Base-by-base conservation (phyloP, 345 rosid species). In the Hevea brasiliensis region DNA sequence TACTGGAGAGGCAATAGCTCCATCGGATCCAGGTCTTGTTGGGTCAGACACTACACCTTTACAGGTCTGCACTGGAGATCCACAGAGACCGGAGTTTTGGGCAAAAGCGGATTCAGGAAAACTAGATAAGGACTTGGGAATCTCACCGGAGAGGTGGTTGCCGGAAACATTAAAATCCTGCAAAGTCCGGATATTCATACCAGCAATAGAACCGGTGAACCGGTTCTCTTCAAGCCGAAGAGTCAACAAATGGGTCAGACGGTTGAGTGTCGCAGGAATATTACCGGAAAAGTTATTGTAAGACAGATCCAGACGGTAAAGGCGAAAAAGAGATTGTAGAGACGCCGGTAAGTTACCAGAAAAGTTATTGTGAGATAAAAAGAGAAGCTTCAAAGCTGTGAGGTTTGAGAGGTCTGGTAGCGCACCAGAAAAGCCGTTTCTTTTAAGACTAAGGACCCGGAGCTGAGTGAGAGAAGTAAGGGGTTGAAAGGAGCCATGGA, bases 291-390 rank as follows among this genome's bases (percentile, higher is more conserved):
- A 81, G 81, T 82, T 87, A 81, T 94, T 94, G 76, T 68, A 82
- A 17, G 98, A 90, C 79, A 94, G 93, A 85, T 92, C 96, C 63
- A 94, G 84, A 15, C 97, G 96, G 85, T 85, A 87, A 37, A 94
- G 89, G 12, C 89, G 84, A 42, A 69, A 53, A 35, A 92, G 88
- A 12, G 85, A 82, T 60, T 41, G 70, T 0, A 90, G 57, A 26
- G 96, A 76, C 4, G 67, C 65, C 2, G 97, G 98, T 51, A 94
- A 84, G n/a, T 75, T 72, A 61, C 94, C 94, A 68, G 87, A 82
- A 73, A 94, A 88, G 45, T 76, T 65, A 68, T 94, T 94, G 77
- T 85, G 76, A 18, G 97, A 94, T 9, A 94, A 71, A 72, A 94
- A 94, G 47, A 91, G 85, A 51, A 90, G 95, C 86, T 89, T 93